These are phyloP conservation scores for Hypseocharis bilobata DNA, from an alignment of 441 rosid genomes.

Conservation along the genomic window DNA sequence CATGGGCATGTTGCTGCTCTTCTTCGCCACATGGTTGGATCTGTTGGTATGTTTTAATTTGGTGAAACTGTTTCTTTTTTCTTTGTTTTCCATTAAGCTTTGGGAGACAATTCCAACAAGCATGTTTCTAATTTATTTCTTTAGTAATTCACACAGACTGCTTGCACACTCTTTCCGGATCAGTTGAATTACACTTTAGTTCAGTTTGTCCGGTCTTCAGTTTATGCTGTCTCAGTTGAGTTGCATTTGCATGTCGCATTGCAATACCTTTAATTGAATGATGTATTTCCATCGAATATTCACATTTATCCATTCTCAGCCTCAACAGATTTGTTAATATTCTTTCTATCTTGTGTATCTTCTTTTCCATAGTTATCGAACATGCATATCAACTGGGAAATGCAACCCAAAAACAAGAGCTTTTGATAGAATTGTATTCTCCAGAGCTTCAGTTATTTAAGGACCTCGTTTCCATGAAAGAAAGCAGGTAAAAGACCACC, in stretches of 20 bases:
- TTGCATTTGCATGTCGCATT: background rate
- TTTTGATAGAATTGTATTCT: slow-evolving; percentile 74
- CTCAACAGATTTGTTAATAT: background rate
- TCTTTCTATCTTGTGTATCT: background rate
- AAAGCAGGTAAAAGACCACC: slow-evolving; percentile 46
- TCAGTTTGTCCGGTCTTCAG: background rate
- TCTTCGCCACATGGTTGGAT: slow-evolving; percentile 86
- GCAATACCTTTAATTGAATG: background rate
- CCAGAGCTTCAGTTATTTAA: slow-evolving; percentile 80
- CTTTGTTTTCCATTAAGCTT: background rate
- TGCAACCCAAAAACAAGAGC: slow-evolving; percentile 79
- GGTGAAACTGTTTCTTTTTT: background rate
- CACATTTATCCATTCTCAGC: background rate
- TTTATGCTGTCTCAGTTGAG: background rate
- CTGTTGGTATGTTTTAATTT: slow-evolving; percentile 53
- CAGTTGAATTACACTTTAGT: background rate
- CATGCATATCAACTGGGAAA: slow-evolving; percentile 74
- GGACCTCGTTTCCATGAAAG: slow-evolving; percentile 49
- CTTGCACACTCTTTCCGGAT: background rate
- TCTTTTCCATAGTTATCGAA: slow-evolving; percentile 47
- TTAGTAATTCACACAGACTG: background rate
- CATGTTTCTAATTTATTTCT: background rate
- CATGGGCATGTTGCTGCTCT: slow-evolving; percentile 73
- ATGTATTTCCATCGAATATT: background rate
- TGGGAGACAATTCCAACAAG: background rate